Conservation (phyloP, 768 basidiomycete genomes). For the Dendrothele bispora region DNA sequence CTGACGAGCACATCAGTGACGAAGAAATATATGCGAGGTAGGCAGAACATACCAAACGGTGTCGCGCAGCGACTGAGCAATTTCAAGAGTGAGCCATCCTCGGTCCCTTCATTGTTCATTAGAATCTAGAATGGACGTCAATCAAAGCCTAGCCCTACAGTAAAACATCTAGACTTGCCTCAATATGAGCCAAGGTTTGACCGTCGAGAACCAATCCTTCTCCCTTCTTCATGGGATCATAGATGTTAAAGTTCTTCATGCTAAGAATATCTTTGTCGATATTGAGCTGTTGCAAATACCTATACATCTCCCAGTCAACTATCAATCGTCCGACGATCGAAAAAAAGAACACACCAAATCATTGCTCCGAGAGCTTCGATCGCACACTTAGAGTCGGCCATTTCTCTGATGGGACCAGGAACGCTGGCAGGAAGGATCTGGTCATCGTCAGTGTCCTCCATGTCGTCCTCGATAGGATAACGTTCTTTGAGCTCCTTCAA, state of each 20-base stretch:
- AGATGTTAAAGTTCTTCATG: constrained; percentile 97
- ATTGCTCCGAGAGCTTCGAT: constrained; percentile 89
- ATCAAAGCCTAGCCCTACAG: constrained; percentile 5
- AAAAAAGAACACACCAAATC: constrained; percentile 65
- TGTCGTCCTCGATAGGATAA: constrained; percentile 48
- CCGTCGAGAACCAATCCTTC: constrained; percentile 87
- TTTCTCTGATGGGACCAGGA: constrained; percentile 74
- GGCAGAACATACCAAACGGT: constrained; percentile 70
- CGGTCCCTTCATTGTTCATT: constrained; percentile 90
- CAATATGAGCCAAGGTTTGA: constrained; percentile 92
- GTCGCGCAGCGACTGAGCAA: constrained; percentile 84
- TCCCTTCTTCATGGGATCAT: constrained; percentile 93
- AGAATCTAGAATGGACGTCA: constrained; percentile 52
- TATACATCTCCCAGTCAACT: constrained; percentile 19
- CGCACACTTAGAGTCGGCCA: constrained; percentile 64
- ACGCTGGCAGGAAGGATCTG: constrained; percentile 40
- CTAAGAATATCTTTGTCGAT: constrained; percentile 94
- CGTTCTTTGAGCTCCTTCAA: constrained; percentile 65
- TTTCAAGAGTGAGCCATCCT: constrained; percentile 85
- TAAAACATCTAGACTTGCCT: constrained; percentile 46
- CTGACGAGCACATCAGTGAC: constrained; percentile 33
- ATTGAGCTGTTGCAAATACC: constrained; percentile 90
- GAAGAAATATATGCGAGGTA: not conserved
- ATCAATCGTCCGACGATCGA: not conserved
- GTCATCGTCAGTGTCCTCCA: constrained; percentile 50